Evolutionary conservation across 345 rosid species (phyloP).

Genomic region (Gossypium sturtianum): DNA sequence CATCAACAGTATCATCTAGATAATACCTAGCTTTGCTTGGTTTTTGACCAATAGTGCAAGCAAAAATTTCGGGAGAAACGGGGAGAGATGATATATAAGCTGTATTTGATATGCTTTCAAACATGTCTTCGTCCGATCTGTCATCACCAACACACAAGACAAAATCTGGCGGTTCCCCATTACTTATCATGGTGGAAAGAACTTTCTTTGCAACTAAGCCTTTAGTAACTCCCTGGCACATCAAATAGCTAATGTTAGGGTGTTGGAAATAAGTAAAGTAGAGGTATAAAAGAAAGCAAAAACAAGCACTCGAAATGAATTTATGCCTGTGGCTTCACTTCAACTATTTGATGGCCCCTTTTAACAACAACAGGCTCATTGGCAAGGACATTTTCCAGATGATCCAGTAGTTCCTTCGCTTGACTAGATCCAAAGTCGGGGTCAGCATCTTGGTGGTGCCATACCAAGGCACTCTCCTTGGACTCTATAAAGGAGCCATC

Average conservation of each 20-base stretch:
- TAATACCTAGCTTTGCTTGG: conserved; percentile 58
- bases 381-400: conserved; percentile 52
- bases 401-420: conserved; percentile 62
- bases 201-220: conserved; percentile 48
- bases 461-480: conserved; percentile 56
- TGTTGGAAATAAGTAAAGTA: not conserved
- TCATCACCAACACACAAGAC: conserved; percentile 63
- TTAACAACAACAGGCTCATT: conserved; percentile 59
- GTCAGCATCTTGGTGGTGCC: conserved; percentile 57
- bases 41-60: conserved; percentile 53
- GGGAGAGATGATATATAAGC: conserved; percentile 15
- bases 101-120: conserved; percentile 40
- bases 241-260: not conserved
- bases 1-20: conserved; percentile 43
- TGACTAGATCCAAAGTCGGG: conserved; percentile 49
- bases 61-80: conserved; percentile 1
- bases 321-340: conserved; percentile 58
- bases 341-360: conserved; percentile 54
- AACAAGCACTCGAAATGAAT: not conserved
- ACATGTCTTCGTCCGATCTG: conserved; percentile 62
- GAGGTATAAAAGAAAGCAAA: not conserved
- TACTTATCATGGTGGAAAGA: conserved; percentile 35
- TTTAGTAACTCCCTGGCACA: conserved; percentile 48
- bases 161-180: conserved; percentile 42
- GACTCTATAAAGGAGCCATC: conserved; percentile 54